phyloP scores from a whole-genome alignment of 2,329 filamentous ascomycete genomes.

The Ascochyta rabiei region DNA sequence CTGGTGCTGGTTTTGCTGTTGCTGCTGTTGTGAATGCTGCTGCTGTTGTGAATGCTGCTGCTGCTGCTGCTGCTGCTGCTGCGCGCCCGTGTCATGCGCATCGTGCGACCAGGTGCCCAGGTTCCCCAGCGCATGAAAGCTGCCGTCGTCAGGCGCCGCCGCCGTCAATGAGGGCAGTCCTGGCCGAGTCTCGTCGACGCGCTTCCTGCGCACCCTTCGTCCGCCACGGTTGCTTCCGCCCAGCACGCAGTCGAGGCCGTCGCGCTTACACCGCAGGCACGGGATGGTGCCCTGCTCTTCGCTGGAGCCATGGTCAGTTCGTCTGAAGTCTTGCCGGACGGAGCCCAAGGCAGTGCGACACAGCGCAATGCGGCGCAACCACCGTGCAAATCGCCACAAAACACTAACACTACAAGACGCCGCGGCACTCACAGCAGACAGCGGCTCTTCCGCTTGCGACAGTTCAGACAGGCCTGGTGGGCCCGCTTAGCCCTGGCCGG shows the following conservation, averaged over 20 bases:
- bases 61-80: conserved; percentile 18
- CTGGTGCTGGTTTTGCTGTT: too few species aligned
- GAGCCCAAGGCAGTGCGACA: too few species aligned
- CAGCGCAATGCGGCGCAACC: too few species aligned
- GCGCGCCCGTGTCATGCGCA: conserved; percentile 1
- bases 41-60: conserved; percentile 4
- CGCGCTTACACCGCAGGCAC: conserved; percentile 63
- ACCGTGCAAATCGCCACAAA: too few species aligned
- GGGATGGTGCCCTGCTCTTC: conserved; percentile 59
- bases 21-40: background rate
- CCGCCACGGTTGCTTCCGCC: conserved; percentile 66
- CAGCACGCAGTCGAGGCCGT: conserved; percentile 64
- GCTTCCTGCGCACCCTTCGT: conserved; percentile 61
- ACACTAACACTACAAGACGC: background rate
- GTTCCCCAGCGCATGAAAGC: conserved; percentile 46
- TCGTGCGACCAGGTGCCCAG: conserved; percentile 46
- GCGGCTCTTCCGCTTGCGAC: conserved; percentile 48
- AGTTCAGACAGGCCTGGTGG: conserved; percentile 42
- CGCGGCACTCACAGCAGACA: conserved; percentile 44
- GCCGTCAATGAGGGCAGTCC: conserved; percentile 33
- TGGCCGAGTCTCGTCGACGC: conserved; percentile 20
- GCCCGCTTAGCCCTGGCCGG: conserved; percentile 29
- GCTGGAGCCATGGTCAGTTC: conserved; percentile 26
- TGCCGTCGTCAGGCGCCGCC: conserved; percentile 41
- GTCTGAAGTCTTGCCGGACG: too few species aligned